Conservation (phyloP, 257 asterid genomes). For the Asclepias syriaca region DNA sequence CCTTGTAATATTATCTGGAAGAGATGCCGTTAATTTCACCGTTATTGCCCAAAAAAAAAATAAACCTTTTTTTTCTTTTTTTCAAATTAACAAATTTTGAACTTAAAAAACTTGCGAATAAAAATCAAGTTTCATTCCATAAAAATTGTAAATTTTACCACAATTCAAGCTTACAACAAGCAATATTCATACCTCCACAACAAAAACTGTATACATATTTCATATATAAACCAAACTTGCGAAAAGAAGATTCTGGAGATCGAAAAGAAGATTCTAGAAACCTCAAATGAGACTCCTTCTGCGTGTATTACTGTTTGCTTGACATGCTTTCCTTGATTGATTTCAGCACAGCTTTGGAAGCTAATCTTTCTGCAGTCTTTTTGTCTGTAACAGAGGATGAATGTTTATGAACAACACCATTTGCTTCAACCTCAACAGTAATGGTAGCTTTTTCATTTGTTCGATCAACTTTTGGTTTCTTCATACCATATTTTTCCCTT, state of each 20-base stretch:
- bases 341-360: slow-evolving; percentile 47
- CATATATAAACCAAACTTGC: too few relatives aligned
- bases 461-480: slow-evolving; percentile 16
- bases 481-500: slow-evolving; percentile 29
- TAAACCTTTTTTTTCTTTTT: too few relatives aligned
- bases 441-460: slow-evolving; percentile 27
- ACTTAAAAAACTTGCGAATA: too few relatives aligned
- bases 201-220: too few relatives aligned
- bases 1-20: too few relatives aligned
- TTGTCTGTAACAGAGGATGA: slow-evolving; percentile 31
- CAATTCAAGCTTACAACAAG: too few relatives aligned
- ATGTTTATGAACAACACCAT: slow-evolving; percentile 32
- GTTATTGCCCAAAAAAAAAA: too few relatives aligned
- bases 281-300: not conserved
- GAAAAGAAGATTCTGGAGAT: not conserved
- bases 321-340: slow-evolving; percentile 23
- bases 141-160: too few relatives aligned
- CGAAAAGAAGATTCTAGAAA: not conserved
- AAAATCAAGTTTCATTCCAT: too few relatives aligned
- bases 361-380: slow-evolving; percentile 40
- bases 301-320: not conserved
- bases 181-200: too few relatives aligned
- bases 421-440: slow-evolving; percentile 54
- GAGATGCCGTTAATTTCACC: too few relatives aligned
- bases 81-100: too few relatives aligned